Base-by-base conservation (phyloP, 257 asterid genomes). In the Voacanga thouarsii region DNA sequence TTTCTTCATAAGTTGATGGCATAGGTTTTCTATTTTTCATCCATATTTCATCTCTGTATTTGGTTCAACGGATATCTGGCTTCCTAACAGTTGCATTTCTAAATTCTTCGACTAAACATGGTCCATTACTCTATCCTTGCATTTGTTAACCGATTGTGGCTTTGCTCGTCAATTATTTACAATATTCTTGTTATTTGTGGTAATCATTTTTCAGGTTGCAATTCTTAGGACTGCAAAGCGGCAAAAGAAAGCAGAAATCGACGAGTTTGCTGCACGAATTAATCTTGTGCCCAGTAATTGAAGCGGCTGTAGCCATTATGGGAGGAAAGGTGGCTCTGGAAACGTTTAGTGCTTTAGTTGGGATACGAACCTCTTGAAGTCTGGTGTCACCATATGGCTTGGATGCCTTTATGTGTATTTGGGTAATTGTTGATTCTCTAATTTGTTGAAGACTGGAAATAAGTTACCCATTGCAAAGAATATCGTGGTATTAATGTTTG, bases 181-280 rank as follows among this genome's bases (percentile, higher is more conserved):
- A 4, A 19, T 64, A 14, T 50, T 49, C 55, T 33, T 77, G 61
- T 26, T 71, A 56, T 70, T 45, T 59, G n/a, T 19, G 30, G 43
- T 78, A 9, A 39, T 43, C 56, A 21, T 49, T 55, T 78, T 59
- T 65, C 86, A 91, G 97, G 89, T 86, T 37, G 90, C 94, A 12
- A 87, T 90, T 55, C 87, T 90, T 44, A 81, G 97, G 66, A 89
- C 89, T 43, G 57, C 81, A 55, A 84, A 80, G 43, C 86, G 77
- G 79, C 91, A 85, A 49, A 85, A 80, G 51, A 86, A 78, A 80
- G 72, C 85, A 56, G 85, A 85, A 21, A 85, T 82, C 19, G 83
- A 85, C 63, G 86, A 87, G 85, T 90, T 92, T 49, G 92, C 90
- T 1, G 88, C 94, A 49, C 83, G 92, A 70, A 79, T 92, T 69